A percentile compares a stretch with the other conserved stretches of the same genome.
phyloP scores from a whole-genome alignment of 768 basidiomycete species.

The Trametes gibbosa region DNA sequence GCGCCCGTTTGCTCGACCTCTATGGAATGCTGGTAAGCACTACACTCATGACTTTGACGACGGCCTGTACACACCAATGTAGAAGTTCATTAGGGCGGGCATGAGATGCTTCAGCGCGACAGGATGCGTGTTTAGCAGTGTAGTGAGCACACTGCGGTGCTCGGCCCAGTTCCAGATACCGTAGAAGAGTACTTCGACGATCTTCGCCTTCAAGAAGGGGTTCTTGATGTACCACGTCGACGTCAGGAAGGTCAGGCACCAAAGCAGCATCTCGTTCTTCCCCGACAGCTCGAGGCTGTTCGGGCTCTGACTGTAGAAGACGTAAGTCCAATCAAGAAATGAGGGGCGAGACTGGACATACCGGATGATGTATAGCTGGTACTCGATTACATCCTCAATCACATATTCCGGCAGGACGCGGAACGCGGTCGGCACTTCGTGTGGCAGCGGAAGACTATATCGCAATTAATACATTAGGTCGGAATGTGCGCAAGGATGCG shows the following conservation, averaged over 20 bases:
- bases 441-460: constrained; percentile 77
- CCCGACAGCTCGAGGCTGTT: constrained; percentile 82
- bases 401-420: constrained; percentile 91
- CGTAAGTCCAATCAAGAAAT: background rate
- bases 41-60: background rate
- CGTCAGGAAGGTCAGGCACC: constrained; percentile 86
- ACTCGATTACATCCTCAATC: constrained; percentile 91
- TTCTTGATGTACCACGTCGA: constrained; percentile 99
- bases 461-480: background rate
- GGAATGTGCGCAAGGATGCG: background rate
- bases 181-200: constrained; percentile 82
- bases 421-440: constrained; percentile 83
- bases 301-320: constrained; percentile 52
- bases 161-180: constrained; percentile 65
- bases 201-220: constrained; percentile 94
- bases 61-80: constrained; percentile 64
- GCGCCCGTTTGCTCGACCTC: constrained; percentile 98
- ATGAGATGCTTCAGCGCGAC: constrained; percentile 87
- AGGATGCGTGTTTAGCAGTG: constrained; percentile 79
- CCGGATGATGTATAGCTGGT: constrained; percentile 81
- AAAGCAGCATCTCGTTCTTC: constrained; percentile 82
- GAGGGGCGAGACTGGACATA: constrained; percentile 34
- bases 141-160: constrained; percentile 71
- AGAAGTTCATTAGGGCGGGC: constrained; percentile 89
- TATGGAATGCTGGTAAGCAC: constrained; percentile 28